Percentiles rank a stretch among this genome's conserved stretches.
Evolutionary conservation across 805 yeast genomes (phyloP).

Genomic region (Cyberlindnera mississippiensis): DNA sequence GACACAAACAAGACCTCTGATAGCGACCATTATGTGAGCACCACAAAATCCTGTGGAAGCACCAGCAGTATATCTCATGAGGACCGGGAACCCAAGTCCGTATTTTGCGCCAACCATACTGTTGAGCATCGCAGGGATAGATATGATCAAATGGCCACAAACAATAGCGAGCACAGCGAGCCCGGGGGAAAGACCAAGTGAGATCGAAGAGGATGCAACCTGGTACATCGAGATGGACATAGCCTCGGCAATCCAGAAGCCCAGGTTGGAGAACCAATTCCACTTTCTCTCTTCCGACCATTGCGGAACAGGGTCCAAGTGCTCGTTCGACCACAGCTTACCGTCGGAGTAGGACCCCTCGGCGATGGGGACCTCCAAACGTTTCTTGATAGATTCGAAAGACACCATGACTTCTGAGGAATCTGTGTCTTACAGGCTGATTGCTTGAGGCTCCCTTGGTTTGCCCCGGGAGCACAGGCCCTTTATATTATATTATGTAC

Average conservation of each 20-base stretch:
- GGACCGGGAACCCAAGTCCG: conserved; percentile 35
- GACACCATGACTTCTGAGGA: conserved; percentile 10
- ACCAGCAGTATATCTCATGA: conserved; percentile 33
- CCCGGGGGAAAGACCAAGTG: conserved; percentile 64
- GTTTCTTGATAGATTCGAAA: conserved; percentile 4
- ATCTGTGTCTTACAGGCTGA: too few relatives aligned
- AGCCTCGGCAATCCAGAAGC: conserved; percentile 73
- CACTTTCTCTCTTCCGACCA: conserved; percentile 60
- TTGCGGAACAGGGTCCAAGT: conserved; percentile 61
- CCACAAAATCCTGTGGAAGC: conserved; percentile 33
- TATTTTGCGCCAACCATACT: conserved; percentile 30
- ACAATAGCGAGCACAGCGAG: conserved; percentile 26
- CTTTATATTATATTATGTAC: too few relatives aligned
- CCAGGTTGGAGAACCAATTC: conserved; percentile 46
- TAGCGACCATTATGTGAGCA: conserved; percentile 28
- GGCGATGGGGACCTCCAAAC: conserved; percentile 18
- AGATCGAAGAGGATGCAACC: conserved; percentile 69
- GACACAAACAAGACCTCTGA: conserved; percentile 33
- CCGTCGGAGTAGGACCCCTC: conserved; percentile 24
- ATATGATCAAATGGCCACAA: conserved; percentile 27
- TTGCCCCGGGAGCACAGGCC: too few relatives aligned
- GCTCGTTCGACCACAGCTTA: conserved; percentile 50
- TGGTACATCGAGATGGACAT: conserved; percentile 78
- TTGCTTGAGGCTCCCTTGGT: too few relatives aligned
- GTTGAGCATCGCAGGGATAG: conserved; percentile 24